A percentile compares a stretch with the other conserved stretches of the same genome.
phyloP scores from a whole-genome alignment of 208 protist genomes.

The Kentomonas sorsogonicus region DNA sequence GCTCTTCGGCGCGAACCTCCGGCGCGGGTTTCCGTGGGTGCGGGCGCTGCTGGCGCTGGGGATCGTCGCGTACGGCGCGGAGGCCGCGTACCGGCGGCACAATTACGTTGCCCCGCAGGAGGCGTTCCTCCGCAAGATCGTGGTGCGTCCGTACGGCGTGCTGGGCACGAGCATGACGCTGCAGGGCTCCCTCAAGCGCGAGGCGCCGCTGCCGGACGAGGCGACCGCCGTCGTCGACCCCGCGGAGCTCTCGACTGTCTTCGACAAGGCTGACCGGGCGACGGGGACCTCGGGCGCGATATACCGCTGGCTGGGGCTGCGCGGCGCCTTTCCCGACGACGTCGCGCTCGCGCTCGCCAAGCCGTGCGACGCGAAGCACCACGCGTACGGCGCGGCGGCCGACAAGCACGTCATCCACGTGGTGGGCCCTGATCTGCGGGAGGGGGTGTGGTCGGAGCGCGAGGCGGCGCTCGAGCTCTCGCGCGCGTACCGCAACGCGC shows the following conservation, averaged over 20 bases:
- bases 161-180: constrained; percentile 79
- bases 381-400: constrained; percentile 51
- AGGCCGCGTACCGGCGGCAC: constrained; percentile 43
- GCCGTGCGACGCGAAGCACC: constrained; percentile 67
- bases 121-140: constrained; percentile 71
- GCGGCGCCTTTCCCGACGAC: constrained; percentile 57
- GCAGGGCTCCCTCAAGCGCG: constrained; percentile 44
- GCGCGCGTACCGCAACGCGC: constrained; percentile 77
- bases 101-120: constrained; percentile 57
- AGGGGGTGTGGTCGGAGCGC: constrained; percentile 72
- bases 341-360: constrained; percentile 62
- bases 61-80: constrained; percentile 24
- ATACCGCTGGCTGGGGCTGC: constrained; percentile 78
- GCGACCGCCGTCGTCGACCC: constrained; percentile 62
- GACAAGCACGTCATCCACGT: constrained; percentile 76
- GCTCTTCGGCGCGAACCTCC: constrained; percentile 59
- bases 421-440: constrained; percentile 77
- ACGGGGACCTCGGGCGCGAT: constrained; percentile 74
- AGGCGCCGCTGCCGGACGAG: constrained; percentile 52
- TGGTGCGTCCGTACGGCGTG: constrained; percentile 74
- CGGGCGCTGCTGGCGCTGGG: constrained; percentile 42
- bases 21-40: constrained; percentile 68
- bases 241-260: constrained; percentile 59
- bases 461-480: constrained; percentile 76
- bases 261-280: constrained; percentile 43